Percentiles rank a stretch among this genome's conserved stretches.
phyloP scores from a whole-genome alignment of 225 moss, liverwort and hornwort species.

The Physcomitrium patens region DNA sequence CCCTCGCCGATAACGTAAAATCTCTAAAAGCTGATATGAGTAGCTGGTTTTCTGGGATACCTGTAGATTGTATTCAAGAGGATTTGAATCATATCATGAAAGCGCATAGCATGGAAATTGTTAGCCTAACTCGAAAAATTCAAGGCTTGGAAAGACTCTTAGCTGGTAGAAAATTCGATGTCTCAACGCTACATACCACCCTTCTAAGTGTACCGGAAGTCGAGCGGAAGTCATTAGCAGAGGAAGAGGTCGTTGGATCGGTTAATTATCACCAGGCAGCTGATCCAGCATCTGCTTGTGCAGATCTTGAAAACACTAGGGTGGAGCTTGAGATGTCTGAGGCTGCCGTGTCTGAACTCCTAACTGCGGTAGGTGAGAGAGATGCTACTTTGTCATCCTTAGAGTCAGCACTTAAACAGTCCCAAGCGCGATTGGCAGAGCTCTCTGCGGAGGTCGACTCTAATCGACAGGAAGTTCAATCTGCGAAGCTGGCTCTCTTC shows the following conservation, averaged over 20 bases:
- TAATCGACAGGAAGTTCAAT: constrained; percentile 23
- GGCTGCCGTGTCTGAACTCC: constrained; percentile 61
- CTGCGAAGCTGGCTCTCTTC: constrained; percentile 22
- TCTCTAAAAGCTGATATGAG: constrained; percentile 49
- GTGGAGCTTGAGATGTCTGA: constrained; percentile 67
- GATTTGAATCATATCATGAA: constrained; percentile 48
- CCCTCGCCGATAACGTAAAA: constrained; percentile 47
- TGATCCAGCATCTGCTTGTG: too few relatives aligned
- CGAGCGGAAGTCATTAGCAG: too few relatives aligned
- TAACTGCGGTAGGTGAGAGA: constrained; percentile 56
- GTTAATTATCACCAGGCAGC: too few relatives aligned
- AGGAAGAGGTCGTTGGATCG: too few relatives aligned
- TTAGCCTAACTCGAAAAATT: constrained; percentile 35
- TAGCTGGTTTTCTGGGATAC: constrained; percentile 55
- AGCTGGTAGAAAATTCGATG: constrained; percentile 36
- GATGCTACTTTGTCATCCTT: constrained; percentile 44
- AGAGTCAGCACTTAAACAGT: constrained; percentile 35
- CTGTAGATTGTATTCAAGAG: constrained; percentile 49
- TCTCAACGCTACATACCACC: too few relatives aligned
- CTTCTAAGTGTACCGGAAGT: too few relatives aligned
- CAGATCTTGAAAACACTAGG: constrained; percentile 47
- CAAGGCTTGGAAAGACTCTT: constrained; percentile 39
- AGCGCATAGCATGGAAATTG: constrained; percentile 42
- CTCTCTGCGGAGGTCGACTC: constrained; percentile 33
- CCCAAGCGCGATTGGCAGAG: constrained; percentile 36